Evolutionary conservation across 805 yeast genomes (phyloP).

Genomic region (Maudiozyma bulderi): DNA sequence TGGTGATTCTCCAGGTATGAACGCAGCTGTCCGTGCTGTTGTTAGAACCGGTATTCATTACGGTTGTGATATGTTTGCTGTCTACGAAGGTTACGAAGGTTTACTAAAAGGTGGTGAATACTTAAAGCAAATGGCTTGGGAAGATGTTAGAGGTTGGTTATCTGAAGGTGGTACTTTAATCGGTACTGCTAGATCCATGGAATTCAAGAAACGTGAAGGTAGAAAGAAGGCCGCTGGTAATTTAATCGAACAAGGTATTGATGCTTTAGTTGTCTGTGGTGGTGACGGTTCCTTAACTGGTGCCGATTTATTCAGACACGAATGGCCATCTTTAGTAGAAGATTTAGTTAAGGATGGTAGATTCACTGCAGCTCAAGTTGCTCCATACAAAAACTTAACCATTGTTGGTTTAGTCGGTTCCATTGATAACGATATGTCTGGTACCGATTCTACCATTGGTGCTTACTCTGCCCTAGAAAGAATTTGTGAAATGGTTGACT

Average conservation of each 20-base stretch:
- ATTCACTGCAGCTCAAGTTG: conserved; percentile 49
- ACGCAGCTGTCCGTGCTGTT: conserved; percentile 90
- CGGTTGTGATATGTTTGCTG: conserved; percentile 85
- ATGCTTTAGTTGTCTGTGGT: conserved; percentile 92
- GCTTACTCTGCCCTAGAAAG: conserved; percentile 89
- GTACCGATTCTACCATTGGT: conserved; percentile 94
- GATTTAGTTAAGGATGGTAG: conserved; percentile 54
- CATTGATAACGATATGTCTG: conserved; percentile 95
- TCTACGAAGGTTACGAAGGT: conserved; percentile 93
- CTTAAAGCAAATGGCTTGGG: conserved; percentile 78
- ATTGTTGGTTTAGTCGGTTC: conserved; percentile 95
- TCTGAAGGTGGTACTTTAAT: conserved; percentile 90
- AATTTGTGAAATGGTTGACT: conserved; percentile 89
- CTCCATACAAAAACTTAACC: conserved; percentile 60
- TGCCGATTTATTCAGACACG: conserved; percentile 86
- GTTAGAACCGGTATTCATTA: conserved; percentile 82
- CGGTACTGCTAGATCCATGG: conserved; percentile 91
- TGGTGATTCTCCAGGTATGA: conserved; percentile 99
- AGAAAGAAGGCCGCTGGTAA: conserved; percentile 76
- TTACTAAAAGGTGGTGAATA: conserved; percentile 75
- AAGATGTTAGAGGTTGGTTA: conserved; percentile 89
- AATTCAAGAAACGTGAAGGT: conserved; percentile 78
- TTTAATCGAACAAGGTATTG: conserved; percentile 79
- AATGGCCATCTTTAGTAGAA: conserved; percentile 82
- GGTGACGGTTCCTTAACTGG: conserved; percentile 99